phyloP scores from a whole-genome alignment of 441 rosid species.

The Pelargonium citronellum region DNA sequence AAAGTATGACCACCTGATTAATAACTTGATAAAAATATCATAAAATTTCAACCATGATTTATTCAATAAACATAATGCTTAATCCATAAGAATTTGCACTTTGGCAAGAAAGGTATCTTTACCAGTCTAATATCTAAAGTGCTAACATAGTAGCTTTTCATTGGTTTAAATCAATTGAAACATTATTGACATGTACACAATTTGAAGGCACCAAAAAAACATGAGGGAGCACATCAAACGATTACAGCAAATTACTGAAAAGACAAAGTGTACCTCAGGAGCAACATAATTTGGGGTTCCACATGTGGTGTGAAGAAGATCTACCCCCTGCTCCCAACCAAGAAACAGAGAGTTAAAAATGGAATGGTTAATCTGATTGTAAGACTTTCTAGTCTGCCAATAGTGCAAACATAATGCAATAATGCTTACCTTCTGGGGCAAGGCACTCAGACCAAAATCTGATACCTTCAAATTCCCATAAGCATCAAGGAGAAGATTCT shows the following conservation, averaged over 20 bases:
- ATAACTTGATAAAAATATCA: not conserved
- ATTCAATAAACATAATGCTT: not conserved
- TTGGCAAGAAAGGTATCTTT: constrained; percentile 2
- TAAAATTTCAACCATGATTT: not conserved
- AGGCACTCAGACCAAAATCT: constrained; percentile 93
- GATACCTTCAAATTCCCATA: constrained; percentile 78
- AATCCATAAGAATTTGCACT: constrained; percentile 9
- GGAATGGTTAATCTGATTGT: not conserved
- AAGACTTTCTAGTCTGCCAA: constrained; percentile 2
- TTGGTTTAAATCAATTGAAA: constrained; percentile 5
- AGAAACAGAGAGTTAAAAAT: not conserved
- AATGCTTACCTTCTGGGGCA: constrained; percentile 63
- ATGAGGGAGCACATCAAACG: constrained; percentile 12
- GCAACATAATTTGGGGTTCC: constrained; percentile 98
- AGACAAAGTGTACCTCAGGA: constrained; percentile 58
- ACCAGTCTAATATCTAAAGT: constrained; percentile 13
- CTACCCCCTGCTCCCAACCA: constrained; percentile 49
- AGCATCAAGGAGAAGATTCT: constrained; percentile 80
- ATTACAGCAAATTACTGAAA: constrained; percentile 13
- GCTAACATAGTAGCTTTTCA: not conserved
- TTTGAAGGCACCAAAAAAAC: constrained; percentile 15
- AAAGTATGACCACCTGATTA: not conserved
- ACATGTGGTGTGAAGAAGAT: constrained; percentile 79
- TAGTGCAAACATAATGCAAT: constrained; percentile 9
- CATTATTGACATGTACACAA: not conserved